phyloP scores from a whole-genome alignment of 1,139 yeast species.

The Nadsonia commutata region DNA sequence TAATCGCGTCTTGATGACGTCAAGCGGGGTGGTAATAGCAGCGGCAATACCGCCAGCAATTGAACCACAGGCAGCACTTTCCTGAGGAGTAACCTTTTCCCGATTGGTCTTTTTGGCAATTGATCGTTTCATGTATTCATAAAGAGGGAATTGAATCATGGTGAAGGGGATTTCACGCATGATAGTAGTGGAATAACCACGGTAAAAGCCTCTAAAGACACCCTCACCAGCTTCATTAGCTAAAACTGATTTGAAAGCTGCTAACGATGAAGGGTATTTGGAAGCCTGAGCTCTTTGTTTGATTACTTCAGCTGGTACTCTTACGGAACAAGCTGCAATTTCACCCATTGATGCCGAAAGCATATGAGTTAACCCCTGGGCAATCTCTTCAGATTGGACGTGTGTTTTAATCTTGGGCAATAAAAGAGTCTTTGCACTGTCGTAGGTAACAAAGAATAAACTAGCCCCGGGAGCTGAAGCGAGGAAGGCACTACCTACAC shows the following conservation, averaged over 20 bases:
- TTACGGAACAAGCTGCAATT: slow-evolving; percentile 76
- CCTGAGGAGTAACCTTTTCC: slow-evolving; percentile 38
- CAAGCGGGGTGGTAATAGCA: slow-evolving; percentile 84
- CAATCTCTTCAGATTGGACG: slow-evolving; percentile 20
- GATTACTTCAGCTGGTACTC: slow-evolving; percentile 95
- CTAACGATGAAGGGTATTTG: slow-evolving; percentile 44
- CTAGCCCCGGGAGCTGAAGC: slow-evolving; percentile 94
- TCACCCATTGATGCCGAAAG: slow-evolving; percentile 79
- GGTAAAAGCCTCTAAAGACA: slow-evolving; percentile 55
- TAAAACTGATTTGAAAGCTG: slow-evolving; percentile 48
- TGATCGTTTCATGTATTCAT: slow-evolving; percentile 69
- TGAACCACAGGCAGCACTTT: slow-evolving; percentile 91
- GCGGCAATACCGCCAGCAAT: slow-evolving; percentile 94
- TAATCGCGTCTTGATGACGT: slow-evolving; percentile 78
- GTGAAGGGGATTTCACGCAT: slow-evolving; percentile 95
- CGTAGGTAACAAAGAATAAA: slow-evolving; percentile 79
- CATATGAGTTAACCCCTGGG: slow-evolving; percentile 54
- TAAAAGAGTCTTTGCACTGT: slow-evolving; percentile 47
- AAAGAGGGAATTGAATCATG: slow-evolving; percentile 83
- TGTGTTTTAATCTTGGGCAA: slow-evolving; percentile 26
- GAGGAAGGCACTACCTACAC: slow-evolving; percentile 82
- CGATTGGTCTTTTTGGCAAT: slow-evolving; percentile 21
- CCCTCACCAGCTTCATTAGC: slow-evolving; percentile 63
- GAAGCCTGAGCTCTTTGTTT: slow-evolving; percentile 87
- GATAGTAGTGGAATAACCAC: slow-evolving; percentile 89